phyloP scores from a whole-genome alignment of 1,139 yeast species.

The Geotrichum restrictum region DNA sequence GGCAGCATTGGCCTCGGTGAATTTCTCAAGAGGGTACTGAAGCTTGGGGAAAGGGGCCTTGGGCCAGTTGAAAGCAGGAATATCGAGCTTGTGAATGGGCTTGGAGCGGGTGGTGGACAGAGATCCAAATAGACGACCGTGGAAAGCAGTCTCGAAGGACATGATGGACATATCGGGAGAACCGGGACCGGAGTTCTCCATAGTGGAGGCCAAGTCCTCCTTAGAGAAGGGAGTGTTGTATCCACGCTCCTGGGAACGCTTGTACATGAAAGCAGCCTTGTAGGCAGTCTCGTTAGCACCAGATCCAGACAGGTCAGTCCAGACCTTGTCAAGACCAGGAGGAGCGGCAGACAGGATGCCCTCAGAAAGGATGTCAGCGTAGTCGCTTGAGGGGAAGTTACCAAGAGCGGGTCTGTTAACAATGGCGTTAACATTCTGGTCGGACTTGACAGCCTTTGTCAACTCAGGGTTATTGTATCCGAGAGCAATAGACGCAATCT shows the following conservation, averaged over 20 bases:
- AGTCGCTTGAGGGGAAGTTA: slow-evolving; percentile 66
- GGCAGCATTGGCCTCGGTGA: slow-evolving; percentile 51
- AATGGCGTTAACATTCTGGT: slow-evolving; percentile 61
- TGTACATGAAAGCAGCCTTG: slow-evolving; percentile 79
- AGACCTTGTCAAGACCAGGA: slow-evolving; percentile 59
- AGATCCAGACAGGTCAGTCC: slow-evolving; percentile 79
- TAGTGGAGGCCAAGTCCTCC: slow-evolving; percentile 59
- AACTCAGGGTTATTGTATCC: slow-evolving; percentile 77
- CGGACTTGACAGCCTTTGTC: slow-evolving; percentile 57
- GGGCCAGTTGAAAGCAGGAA: slow-evolving; percentile 85
- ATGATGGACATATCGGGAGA: slow-evolving; percentile 68
- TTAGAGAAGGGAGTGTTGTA: slow-evolving; percentile 48
- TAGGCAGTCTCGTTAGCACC: slow-evolving; percentile 83
- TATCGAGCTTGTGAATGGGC: slow-evolving; percentile 78
- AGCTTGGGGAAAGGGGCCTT: slow-evolving; percentile 75
- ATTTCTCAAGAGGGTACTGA: slow-evolving; percentile 63
- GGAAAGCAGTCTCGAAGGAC: slow-evolving; percentile 73
- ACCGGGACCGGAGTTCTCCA: slow-evolving; percentile 70
- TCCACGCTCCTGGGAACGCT: slow-evolving; percentile 57
- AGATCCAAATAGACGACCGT: slow-evolving; percentile 77
- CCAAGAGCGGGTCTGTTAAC: slow-evolving; percentile 77
- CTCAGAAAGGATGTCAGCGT: slow-evolving; percentile 53
- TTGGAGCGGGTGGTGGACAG: slow-evolving; percentile 75
- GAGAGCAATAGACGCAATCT: slow-evolving; percentile 71
- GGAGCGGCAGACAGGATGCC: slow-evolving; percentile 64